Base-by-base conservation (phyloP, 495 filamentous ascomycete genomes). In the Saxispiralis lemnorum region DNA sequence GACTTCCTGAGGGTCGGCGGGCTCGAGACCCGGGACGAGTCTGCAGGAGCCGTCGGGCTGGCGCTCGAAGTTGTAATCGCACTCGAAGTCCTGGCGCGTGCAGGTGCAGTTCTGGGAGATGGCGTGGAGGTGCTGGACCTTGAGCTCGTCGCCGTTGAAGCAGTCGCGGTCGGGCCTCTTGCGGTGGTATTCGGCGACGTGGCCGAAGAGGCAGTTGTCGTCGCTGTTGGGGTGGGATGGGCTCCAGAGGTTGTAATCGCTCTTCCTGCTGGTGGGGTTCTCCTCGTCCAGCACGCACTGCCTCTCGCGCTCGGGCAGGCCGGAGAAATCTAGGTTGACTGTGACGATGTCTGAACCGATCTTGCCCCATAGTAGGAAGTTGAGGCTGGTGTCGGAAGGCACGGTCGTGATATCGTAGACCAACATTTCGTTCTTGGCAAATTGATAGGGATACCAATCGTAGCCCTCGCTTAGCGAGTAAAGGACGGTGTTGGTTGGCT, bases 41-140 rank as follows among this genome's bases (percentile, higher is more conserved):
- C 52, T 50, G 61, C 92, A 99, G 46, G 74, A 73, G 34, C 77
- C 78, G 56, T 85, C 81, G 30, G 55, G 69, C 59, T 78, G 70
- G 33, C 77, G 71, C 58, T 94, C 73, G 59, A 72, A 99, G 63
- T 99, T 99, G 68, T 81, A 99, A 58, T 94, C 88, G 65, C 89
- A 99, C 72, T 99, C 92, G 61, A 77, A 99, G 63, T 99, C 92
- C 28, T 73, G 66, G 21, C 79, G 67, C 1, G 71, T 79, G 58
- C 92, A 99, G 44, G 71, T 65, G 66, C 92, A 99, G 56, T 88
- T 82, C 46, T 67, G 57, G 36, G 64, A 65, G 47, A 81, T 71
- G 35, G 68, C 67, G 62, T 84, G 81, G 2, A 85, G 63, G 30
- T 73, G 68, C 33, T 76, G 68, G 60, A 89, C 65, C 43, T 66